Evolutionary conservation across 768 basidiomycete genomes (phyloP).

Genomic region (Lactarius tabidus): DNA sequence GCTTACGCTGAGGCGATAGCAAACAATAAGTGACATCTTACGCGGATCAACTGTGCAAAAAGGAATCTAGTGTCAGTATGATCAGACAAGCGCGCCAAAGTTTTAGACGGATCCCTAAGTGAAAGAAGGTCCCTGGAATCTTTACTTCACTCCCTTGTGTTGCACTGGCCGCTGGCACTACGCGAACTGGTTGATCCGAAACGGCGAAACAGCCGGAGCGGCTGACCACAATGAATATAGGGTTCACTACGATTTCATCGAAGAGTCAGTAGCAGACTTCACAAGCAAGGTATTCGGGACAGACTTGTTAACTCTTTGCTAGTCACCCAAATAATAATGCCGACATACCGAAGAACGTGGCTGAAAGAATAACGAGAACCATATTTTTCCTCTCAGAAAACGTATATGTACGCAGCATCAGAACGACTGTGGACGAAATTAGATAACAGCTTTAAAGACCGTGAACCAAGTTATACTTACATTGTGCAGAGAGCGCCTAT

Average conservation of each 20-base stretch:
- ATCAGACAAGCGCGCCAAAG: background rate
- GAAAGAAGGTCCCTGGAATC: background rate
- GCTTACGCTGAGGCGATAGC: background rate
- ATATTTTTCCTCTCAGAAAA: constrained; percentile 11
- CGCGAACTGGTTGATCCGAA: background rate
- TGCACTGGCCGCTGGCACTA: too few species aligned
- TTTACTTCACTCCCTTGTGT: background rate
- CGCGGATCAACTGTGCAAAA: constrained; percentile 9
- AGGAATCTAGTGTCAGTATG: background rate
- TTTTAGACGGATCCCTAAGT: constrained; percentile 13
- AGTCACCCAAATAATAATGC: constrained; percentile 13
- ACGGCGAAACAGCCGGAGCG: constrained; percentile 10
- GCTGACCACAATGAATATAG: background rate
- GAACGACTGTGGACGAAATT: constrained; percentile 12
- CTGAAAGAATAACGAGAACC: constrained; percentile 7
- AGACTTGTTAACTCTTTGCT: constrained; percentile 1
- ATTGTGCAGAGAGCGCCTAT: constrained; percentile 19
- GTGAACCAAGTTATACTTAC: background rate
- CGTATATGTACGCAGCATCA: constrained; percentile 24
- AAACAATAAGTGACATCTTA: background rate
- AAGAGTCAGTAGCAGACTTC: background rate
- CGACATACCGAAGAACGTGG: constrained; percentile 3
- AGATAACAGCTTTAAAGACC: background rate
- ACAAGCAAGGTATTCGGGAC: background rate
- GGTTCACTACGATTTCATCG: constrained; percentile 3